Conservation (phyloP, 208 protist genomes). For the Willaertia magna region DNA sequence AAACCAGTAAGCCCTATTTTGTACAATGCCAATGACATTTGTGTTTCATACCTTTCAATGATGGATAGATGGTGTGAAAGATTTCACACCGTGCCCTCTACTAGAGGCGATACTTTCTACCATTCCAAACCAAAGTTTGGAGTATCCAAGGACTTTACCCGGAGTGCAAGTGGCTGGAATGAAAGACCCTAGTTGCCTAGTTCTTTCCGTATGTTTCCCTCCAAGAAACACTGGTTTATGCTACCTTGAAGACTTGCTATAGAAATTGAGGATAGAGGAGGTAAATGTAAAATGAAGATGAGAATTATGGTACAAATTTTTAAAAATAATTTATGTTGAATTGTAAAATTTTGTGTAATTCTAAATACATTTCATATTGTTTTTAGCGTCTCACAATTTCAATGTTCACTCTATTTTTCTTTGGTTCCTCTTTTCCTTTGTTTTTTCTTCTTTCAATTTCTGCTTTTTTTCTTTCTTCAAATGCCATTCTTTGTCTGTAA, state of each 20-base stretch:
- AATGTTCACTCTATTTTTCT: neutral
- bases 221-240: neutral
- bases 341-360: too few species aligned
- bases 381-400: neutral
- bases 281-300: too few species aligned
- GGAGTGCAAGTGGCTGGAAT: neutral
- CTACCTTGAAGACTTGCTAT: neutral
- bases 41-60: neutral
- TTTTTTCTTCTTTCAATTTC: neutral
- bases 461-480: neutral
- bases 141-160: neutral
- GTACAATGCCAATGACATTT: neutral
- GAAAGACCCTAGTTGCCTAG: neutral
- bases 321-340: too few species aligned
- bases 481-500: neutral
- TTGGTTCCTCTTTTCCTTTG: neutral
- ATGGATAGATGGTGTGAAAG: neutral
- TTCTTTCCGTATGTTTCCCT: neutral
- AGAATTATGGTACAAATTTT: too few species aligned
- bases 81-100: neutral
- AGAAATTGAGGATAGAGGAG: too few species aligned
- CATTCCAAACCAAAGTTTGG: neutral
- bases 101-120: neutral
- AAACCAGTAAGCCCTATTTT: neutral
- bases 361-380: too few species aligned